Conservation (phyloP, 1,284 basidiomycete genomes). For the Leucoagaricus sp. region DNA sequence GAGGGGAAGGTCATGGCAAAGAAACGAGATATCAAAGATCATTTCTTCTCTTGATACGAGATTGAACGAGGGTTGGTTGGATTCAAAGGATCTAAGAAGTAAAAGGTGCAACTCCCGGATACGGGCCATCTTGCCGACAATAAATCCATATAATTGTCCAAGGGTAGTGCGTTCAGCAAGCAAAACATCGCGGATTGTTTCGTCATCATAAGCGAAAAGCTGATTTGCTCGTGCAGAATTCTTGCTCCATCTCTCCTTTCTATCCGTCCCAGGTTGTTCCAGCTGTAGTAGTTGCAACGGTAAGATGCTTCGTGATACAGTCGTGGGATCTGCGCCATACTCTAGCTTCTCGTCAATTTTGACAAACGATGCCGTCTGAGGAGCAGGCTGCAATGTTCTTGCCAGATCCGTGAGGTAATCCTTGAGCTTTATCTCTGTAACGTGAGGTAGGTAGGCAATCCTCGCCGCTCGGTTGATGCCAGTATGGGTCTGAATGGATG, state of each 20-base stretch:
- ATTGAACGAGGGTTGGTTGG: conserved; percentile 33
- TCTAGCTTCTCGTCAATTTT: conserved; percentile 55
- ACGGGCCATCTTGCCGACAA: conserved; percentile 62
- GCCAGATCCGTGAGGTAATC: conserved; percentile 54
- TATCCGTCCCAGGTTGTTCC: conserved; percentile 40
- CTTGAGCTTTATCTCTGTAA: conserved; percentile 51
- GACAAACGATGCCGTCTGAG: conserved; percentile 32
- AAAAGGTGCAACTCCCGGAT: conserved; percentile 65
- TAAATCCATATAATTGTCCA: conserved; percentile 69
- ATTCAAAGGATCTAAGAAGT: conserved; percentile 49
- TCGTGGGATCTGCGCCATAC: conserved; percentile 45
- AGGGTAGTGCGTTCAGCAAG: conserved; percentile 65
- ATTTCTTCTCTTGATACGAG: conserved; percentile 54
- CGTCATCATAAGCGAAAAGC: conserved; percentile 52
- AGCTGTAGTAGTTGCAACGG: conserved; percentile 43
- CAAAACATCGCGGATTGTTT: conserved; percentile 57
- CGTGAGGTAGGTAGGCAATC: conserved; percentile 60
- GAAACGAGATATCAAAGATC: conserved; percentile 58
- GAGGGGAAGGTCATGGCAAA: conserved; percentile 60
- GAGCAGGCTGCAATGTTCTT: conserved; percentile 34
- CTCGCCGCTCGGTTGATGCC: conserved; percentile 55
- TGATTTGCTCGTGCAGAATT: conserved; percentile 45
- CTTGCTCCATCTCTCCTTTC: conserved; percentile 45
- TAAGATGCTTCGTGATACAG: conserved; percentile 32
- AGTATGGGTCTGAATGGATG: conserved; percentile 53